A percentile compares a stretch with the other conserved stretches of the same genome.
These are phyloP conservation scores for Biscogniauxia mediterranea DNA, from an alignment of 2,329 filamentous ascomycete genomes.

Conservation along the genomic window DNA sequence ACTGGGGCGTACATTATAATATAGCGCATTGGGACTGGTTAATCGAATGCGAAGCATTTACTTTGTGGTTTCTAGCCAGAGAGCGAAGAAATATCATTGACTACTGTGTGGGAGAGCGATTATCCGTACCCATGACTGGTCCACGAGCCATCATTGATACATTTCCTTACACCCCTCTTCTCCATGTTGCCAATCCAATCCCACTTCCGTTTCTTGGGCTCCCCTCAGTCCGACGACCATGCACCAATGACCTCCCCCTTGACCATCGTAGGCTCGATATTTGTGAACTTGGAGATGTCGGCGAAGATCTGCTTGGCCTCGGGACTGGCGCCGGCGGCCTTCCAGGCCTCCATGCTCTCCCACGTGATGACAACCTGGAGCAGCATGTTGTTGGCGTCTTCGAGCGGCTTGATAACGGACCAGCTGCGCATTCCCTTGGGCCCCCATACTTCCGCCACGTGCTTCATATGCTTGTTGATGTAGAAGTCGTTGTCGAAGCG, in stretches of 20 bases:
- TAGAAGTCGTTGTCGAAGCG: background rate
- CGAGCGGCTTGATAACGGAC: background rate
- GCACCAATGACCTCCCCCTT: background rate
- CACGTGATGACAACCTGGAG: background rate
- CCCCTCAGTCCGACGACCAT: background rate
- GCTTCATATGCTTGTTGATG: background rate
- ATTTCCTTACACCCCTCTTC: no score
- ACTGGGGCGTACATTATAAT: no score
- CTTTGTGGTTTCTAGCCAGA: no score
- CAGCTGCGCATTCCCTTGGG: background rate
- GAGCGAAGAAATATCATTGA: no score
- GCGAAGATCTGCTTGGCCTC: background rate
- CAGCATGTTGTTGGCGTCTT: background rate
- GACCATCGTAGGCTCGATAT: background rate
- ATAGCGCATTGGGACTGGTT: no score
- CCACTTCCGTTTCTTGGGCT: no score
- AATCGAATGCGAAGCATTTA: no score
- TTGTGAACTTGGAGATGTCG: background rate
- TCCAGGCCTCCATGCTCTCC: background rate
- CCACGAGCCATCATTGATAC: no score
- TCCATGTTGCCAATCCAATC: no score
- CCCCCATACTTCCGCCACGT: background rate
- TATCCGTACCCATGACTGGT: no score
- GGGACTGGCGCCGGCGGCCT: background rate
- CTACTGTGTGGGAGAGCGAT: no score